Base-by-base conservation (phyloP, 169 alveolate genomes). In the Plasmodium ovale region DNA sequence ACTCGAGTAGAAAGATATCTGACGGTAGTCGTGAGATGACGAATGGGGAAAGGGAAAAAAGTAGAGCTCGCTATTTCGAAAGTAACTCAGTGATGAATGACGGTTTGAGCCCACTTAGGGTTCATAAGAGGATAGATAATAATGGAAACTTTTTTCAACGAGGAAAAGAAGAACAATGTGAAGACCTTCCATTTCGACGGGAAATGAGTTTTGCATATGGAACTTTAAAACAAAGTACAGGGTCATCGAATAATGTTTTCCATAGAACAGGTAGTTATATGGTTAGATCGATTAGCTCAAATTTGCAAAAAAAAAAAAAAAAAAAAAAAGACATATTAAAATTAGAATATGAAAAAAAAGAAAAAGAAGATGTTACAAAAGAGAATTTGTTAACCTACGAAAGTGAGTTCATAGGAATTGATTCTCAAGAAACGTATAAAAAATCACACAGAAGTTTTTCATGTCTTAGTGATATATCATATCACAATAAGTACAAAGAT, bases 311-410 rank as follows among this genome's bases (percentile, higher is more conserved):
- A 82, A 82, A 64, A 27, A 70, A 47, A 44, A 49, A 54, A 21
- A 82, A 82, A 21, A 37, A 64, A 9, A 82, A 31, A 65, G 82
- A 64, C 53, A 70, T 33, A 9, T 39, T 56, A 65, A 64, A 65
- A 33, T 39, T 82, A 65, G 82, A 82, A 21, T 82, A 65, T 56
- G 90, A 82, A 31, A 82, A 82, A 33, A 82, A 79, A 39, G 79
- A 82, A 64, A 82, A 82, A 53, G 90, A 82, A 82, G 90, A 82
- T 62, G 23, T 82, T 29, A 82, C 90, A 29, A 82, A 82, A 42
- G 90, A 82, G 14, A 82, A 82, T 65, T 39, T 82, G 12, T 65
- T 82, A 82, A 82, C 90, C n/a, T 82, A 82, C 53, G 90, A 65
- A 51, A 67, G 35, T 65, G 79, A 82, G 3, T 47, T 58, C 35